These are phyloP conservation scores for Allomyces javanicus DNA, from an alignment of 192 early-diverging fungal genomes.

Conservation along the genomic window DNA sequence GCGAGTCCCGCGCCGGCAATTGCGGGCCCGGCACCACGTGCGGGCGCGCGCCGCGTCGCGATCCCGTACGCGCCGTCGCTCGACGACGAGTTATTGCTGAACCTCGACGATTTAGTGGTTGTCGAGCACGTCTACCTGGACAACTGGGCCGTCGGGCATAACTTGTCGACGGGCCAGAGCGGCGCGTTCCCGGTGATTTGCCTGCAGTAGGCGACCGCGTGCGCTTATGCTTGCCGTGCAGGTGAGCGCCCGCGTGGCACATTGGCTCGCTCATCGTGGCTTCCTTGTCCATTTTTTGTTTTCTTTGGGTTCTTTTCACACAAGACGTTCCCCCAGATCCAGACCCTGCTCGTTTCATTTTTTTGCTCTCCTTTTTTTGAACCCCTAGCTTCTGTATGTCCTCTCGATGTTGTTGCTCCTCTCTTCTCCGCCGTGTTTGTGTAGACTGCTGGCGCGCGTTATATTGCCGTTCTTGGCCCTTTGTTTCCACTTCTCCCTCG, in stretches of 20 bases:
- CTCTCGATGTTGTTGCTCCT: too few species aligned
- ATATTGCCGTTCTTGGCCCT: too few species aligned
- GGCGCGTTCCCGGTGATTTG: constrained; percentile 23
- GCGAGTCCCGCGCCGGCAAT: neutral
- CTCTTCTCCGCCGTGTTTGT: too few species aligned
- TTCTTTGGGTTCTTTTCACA: neutral
- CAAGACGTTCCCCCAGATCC: too few species aligned
- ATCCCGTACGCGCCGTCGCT: constrained; percentile 7
- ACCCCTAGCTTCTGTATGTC: too few species aligned
- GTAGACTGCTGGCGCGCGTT: too few species aligned
- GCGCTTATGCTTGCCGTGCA: too few species aligned
- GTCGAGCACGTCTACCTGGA: constrained; percentile 16
- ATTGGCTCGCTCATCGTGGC: neutral
- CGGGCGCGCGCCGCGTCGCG: neutral
- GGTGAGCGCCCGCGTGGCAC: too few species aligned
- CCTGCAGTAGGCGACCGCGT: neutral
- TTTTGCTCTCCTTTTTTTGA: too few species aligned
- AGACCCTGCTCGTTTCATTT: too few species aligned
- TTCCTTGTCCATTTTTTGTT: neutral
- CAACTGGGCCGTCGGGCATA: constrained; percentile 20
- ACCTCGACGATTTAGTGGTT: constrained; percentile 10
- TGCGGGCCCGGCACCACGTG: neutral
- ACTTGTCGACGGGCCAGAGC: constrained; percentile 8
- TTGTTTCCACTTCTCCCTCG: too few species aligned
- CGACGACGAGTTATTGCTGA: constrained; percentile 12